Evolutionary conservation across 495 filamentous ascomycete species (phyloP).

Genomic region (Aspergillus avenaceus): DNA sequence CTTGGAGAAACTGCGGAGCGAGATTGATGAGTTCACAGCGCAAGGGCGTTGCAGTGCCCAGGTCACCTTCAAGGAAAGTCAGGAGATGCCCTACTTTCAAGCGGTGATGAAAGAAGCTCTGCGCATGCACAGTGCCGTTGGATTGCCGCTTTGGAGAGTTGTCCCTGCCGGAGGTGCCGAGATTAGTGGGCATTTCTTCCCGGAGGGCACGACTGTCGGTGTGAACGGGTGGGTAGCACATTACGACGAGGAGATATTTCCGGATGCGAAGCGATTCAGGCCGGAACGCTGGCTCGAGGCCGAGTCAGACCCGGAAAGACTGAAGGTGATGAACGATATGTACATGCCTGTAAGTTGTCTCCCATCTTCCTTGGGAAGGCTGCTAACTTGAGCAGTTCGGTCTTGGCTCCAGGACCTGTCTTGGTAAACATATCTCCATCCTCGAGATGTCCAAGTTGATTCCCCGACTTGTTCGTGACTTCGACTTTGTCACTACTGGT

Average conservation of each 20-base stretch:
- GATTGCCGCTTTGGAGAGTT: constrained; percentile 34
- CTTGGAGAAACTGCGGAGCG: constrained; percentile 36
- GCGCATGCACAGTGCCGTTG: constrained; percentile 36
- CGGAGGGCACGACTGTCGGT: constrained; percentile 46
- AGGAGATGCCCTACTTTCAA: constrained; percentile 46
- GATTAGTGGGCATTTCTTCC: constrained; percentile 33
- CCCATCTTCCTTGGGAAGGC: not conserved
- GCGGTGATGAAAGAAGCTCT: constrained; percentile 46
- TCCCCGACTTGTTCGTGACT: constrained; percentile 40
- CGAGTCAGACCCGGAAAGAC: constrained; percentile 21
- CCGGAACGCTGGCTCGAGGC: constrained; percentile 39
- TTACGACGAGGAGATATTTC: constrained; percentile 44
- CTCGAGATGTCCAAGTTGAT: constrained; percentile 47
- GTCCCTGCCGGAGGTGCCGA: constrained; percentile 38
- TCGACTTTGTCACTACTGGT: constrained; percentile 29
- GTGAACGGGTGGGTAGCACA: constrained; percentile 52
- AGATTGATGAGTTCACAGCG: constrained; percentile 36
- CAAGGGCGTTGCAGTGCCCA: constrained; percentile 22
- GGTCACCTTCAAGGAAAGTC: constrained; percentile 45
- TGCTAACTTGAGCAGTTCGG: constrained; percentile 35
- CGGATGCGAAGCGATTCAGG: constrained; percentile 25
- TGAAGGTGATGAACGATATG: constrained; percentile 40
- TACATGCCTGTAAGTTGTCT: constrained; percentile 34
- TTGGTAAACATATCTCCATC: constrained; percentile 46
- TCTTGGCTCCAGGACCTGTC: constrained; percentile 38